Evolutionary conservation across 371 early-diverging fungal genomes (phyloP).

Genomic region (Funneliformis caledonium): DNA sequence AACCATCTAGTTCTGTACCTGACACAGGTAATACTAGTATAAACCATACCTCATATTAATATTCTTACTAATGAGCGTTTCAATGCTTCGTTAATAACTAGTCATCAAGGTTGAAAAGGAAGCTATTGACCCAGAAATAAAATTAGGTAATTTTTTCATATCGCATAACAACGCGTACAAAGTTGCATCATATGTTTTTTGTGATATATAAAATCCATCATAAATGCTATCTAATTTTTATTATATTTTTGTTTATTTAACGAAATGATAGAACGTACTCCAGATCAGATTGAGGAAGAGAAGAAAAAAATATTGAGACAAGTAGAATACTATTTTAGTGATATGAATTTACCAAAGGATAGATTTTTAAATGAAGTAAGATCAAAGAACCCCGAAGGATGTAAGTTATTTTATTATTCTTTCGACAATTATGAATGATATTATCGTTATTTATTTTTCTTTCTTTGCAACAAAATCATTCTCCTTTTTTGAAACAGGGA

Average conservation of each 20-base stretch:
- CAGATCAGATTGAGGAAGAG: neutral
- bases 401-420: neutral
- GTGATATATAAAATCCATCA: neutral
- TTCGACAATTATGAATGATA: neutral
- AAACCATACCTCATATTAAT: no score
- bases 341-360: constrained; percentile 17
- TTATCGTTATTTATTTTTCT: neutral
- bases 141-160: no score
- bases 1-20: no score
- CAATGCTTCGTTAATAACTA: no score
- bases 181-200: no score
- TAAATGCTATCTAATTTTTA: neutral
- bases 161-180: no score
- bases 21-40: no score
- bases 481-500: neutral
- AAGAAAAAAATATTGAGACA: constrained; percentile 21
- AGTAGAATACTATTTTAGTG: constrained; percentile 38
- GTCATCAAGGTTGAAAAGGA: no score
- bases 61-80: no score
- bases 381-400: constrained; percentile 14
- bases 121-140: no score
- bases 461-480: neutral
- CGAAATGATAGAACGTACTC: neutral
- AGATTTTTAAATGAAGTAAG: constrained; percentile 23
- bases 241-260: neutral